Conservation (phyloP, 2,329 filamentous ascomycete species). For the Exophiala phaeomuriformis region DNA sequence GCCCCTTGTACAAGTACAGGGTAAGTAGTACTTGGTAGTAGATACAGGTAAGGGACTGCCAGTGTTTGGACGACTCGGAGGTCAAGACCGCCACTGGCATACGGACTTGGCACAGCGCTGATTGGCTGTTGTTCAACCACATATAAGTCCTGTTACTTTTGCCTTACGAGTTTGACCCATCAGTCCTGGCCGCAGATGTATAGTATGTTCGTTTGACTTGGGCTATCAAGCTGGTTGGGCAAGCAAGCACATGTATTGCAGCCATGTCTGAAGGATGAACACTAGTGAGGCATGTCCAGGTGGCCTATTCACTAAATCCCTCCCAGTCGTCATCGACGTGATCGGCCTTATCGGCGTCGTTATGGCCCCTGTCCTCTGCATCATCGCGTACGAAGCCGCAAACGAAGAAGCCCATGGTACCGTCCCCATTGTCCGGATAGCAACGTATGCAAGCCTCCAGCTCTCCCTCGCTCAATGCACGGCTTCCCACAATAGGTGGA, state of each 20-base stretch:
- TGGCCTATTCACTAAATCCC: conserved; percentile 32
- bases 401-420: conserved; percentile 94
- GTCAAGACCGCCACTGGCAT: not conserved
- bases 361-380: not conserved
- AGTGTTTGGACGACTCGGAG: not conserved
- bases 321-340: conserved; percentile 39
- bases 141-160: not conserved
- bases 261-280: not conserved
- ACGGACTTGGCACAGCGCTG: not conserved
- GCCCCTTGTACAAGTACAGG: no score
- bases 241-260: not conserved
- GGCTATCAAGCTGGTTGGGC: no score
- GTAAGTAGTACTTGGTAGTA: not conserved
- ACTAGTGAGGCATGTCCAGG: not conserved
- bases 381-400: conserved; percentile 65
- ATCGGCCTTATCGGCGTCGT: conserved; percentile 22
- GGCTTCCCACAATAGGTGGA: conserved; percentile 2
- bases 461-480: conserved; percentile 38
- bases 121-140: not conserved
- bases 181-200: no score
- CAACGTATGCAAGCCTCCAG: conserved; percentile 71
- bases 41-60: not conserved
- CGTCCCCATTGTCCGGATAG: conserved; percentile 69
- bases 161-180: no score
- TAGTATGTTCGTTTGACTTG: no score